Evolutionary conservation across 371 early-diverging fungal species (phyloP), one percentile per base, ranked within the genome.

Genomic region (Encephalitozoon hellem): DNA sequence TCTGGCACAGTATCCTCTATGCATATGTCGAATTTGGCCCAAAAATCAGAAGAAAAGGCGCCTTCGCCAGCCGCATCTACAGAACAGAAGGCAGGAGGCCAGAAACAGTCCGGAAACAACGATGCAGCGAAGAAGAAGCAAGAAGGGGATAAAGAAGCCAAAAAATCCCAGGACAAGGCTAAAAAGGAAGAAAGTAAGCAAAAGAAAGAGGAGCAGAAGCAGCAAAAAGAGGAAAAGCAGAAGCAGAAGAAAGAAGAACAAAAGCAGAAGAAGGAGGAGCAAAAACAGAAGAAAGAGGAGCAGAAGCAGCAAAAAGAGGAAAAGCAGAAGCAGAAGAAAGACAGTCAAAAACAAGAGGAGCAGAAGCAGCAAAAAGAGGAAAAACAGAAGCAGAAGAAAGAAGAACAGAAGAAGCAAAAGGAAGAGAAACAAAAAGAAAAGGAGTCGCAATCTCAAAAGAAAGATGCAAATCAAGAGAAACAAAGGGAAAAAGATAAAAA

Each of bases 141-240:
- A 21, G 51, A 42, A 26, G 30, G 30, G 32, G 67, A 45, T 34
- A 25, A 72, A 59, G 54, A 77, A 23, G 34, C 34, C 34, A 47
- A 53, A 26, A 34, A 69, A 32, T 51, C 66, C 0, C 53, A 78
- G 59, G 18, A 15, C 4, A 43, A 4, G 3, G 49, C 21, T 18
- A 30, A 78, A 32, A 77, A 77, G 32, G 71, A 71, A 32, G 55
- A 52, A 45, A 26, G 73, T 18, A 25, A 52, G 26, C 42, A 18
- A 23, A 53, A 59, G 15, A 34, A 78, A 52, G 9, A 39, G 18
- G 49, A 73, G 32, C 30, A 54, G 41, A 69, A 63, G n/a, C 15
- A 23, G 23, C 68, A 64, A 39, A 30, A 45, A 47, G 25, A 28
- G 59, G 53, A 68, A 9, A 1, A 25, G 34, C 55, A 72, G 23